A percentile compares a stretch with the other conserved stretches of the same genome.
Evolutionary conservation across 805 yeast genomes (phyloP).

Genomic region (Ogataea henricii): DNA sequence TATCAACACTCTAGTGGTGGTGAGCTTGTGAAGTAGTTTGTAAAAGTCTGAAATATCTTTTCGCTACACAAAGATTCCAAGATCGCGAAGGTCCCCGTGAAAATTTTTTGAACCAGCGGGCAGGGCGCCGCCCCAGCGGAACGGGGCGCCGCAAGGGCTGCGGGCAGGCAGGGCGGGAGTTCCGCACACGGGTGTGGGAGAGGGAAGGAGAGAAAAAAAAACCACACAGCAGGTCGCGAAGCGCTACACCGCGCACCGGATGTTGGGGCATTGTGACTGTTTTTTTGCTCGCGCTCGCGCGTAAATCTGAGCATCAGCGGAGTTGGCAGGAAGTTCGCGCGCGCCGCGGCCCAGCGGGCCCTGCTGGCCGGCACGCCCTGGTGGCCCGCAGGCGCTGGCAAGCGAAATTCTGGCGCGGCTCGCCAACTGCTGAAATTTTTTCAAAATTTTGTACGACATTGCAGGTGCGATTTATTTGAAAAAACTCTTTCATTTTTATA

Average conservation of each 20-base stretch:
- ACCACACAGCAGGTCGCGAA: no score
- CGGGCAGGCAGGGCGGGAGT: neutral
- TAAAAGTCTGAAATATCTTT: slow-evolving; percentile 6
- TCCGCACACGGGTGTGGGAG: neutral
- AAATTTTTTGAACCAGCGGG: slow-evolving; percentile 4
- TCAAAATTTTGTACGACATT: slow-evolving; percentile 5
- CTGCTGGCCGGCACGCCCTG: no score
- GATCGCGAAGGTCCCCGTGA: slow-evolving; percentile 8
- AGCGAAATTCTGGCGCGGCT: neutral
- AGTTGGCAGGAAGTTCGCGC: neutral
- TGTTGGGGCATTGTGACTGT: neutral
- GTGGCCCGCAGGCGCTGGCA: neutral
- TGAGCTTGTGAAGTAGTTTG: slow-evolving; percentile 3
- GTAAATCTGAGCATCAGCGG: slow-evolving; percentile 2
- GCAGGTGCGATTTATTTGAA: slow-evolving; percentile 5
- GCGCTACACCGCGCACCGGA: slow-evolving; percentile 5
- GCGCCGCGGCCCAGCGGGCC: neutral
- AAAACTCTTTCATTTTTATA: slow-evolving; percentile 4
- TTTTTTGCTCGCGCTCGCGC: neutral
- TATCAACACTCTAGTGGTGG: neutral
- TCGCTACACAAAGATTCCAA: slow-evolving; percentile 1
- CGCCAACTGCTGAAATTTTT: slow-evolving; percentile 3
- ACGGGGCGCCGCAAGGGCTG: no score
- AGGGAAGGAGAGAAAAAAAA: no score
- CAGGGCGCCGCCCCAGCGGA: no score